Evolutionary conservation across 2,329 filamentous ascomycete species (phyloP).

Genomic region (Beauveria scarabaeidicola): DNA sequence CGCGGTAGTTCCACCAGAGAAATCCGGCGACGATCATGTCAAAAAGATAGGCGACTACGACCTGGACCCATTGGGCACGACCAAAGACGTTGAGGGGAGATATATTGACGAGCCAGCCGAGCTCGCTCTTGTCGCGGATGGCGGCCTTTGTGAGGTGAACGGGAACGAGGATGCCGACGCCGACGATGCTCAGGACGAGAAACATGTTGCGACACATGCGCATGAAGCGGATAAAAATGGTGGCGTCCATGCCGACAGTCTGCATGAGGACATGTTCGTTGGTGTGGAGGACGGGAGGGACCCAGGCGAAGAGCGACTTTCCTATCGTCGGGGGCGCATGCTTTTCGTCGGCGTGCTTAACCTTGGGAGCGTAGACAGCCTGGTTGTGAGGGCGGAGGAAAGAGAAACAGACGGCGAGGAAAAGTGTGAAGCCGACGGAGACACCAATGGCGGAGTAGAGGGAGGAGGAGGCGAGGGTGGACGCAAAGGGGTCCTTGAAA

Average conservation of each 20-base stretch:
- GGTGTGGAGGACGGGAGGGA: constrained; percentile 67
- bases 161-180: constrained; percentile 71
- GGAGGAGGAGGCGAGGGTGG: constrained; percentile 18
- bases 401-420: constrained; percentile 75
- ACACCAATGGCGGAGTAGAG: constrained; percentile 73
- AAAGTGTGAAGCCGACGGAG: constrained; percentile 64
- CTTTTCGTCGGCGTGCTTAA: constrained; percentile 85
- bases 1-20: constrained; percentile 83
- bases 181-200: constrained; percentile 59
- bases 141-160: constrained; percentile 53
- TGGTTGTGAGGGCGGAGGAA: constrained; percentile 84
- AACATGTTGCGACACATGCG: constrained; percentile 94
- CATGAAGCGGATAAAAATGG: constrained; percentile 79
- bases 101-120: constrained; percentile 48
- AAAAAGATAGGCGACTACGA: constrained; percentile 55
- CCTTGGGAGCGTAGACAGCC: constrained; percentile 86
- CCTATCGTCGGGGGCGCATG: constrained; percentile 81
- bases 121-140: constrained; percentile 18
- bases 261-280: constrained; percentile 69
- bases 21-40: constrained; percentile 71
- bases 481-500: constrained; percentile 42
- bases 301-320: constrained; percentile 82
- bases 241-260: constrained; percentile 85
- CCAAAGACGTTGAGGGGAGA: constrained; percentile 50
- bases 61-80: constrained; percentile 48